phyloP scores from a whole-genome alignment of 305 asterid species.

The Fraxinus sp. region DNA sequence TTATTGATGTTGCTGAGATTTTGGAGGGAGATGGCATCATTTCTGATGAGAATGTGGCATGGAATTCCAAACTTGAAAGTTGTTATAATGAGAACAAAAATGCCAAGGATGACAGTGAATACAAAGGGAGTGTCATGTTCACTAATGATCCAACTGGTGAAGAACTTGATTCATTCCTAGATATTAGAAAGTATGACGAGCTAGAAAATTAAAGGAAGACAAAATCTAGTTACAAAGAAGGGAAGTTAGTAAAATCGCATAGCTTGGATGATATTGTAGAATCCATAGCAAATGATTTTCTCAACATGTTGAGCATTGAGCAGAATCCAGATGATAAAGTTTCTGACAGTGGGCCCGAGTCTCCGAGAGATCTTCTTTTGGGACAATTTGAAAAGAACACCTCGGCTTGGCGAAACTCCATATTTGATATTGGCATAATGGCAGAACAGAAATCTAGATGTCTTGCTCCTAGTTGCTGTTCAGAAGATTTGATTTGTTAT shows the following conservation, averaged over 20 bases:
- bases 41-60: conserved; percentile 33
- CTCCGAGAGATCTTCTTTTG: conserved; percentile 37
- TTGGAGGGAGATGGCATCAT: conserved; percentile 42
- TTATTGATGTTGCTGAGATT: conserved; percentile 53
- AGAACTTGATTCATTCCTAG: conserved; percentile 37
- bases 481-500: conserved; percentile 56
- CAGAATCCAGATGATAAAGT: conserved; percentile 34
- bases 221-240: conserved; percentile 25
- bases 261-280: conserved; percentile 62
- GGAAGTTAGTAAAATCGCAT: conserved; percentile 43
- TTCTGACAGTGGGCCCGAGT: conserved; percentile 36
- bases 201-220: conserved; percentile 29
- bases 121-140: conserved; percentile 20
- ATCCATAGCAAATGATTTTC: conserved; percentile 75
- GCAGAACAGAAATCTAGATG: no score
- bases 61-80: conserved; percentile 33
- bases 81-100: conserved; percentile 25
- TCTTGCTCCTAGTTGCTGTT: conserved; percentile 26
- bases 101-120: conserved; percentile 27
- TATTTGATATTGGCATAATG: conserved; percentile 34
- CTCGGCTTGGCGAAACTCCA: conserved; percentile 22
- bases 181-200: conserved; percentile 25
- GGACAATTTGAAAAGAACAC: conserved; percentile 42
- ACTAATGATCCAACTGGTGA: conserved; percentile 31
- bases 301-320: conserved; percentile 54